phyloP scores from a whole-genome alignment of 257 asterid genomes.

The Paraleonurus japonicus region DNA sequence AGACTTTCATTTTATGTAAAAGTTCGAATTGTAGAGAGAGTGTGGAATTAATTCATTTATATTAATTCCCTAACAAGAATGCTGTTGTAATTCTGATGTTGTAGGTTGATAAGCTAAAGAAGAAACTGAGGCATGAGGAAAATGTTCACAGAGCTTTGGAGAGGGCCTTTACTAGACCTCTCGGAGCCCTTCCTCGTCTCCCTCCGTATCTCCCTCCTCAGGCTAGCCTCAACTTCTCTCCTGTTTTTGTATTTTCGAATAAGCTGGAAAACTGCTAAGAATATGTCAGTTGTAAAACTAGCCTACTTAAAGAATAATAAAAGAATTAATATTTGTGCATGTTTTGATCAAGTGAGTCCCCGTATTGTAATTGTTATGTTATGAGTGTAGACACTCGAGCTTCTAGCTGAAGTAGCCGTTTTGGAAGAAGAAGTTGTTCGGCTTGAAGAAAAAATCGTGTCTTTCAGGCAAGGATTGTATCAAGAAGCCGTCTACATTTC shows the following conservation, averaged over 20 bases:
- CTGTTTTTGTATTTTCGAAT: neutral
- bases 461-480: conserved; percentile 82
- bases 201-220: conserved; percentile 87
- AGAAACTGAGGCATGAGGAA: conserved; percentile 83
- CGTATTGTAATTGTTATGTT: conserved; percentile 23
- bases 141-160: conserved; percentile 92
- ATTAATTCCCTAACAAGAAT: too few relatives aligned
- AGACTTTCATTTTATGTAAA: too few relatives aligned
- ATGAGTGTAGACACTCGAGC: conserved; percentile 73
- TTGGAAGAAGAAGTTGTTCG: conserved; percentile 97
- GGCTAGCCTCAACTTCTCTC: conserved; percentile 43
- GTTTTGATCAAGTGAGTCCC: neutral
- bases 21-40: too few relatives aligned
- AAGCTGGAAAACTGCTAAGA: neutral
- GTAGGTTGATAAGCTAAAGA: conserved; percentile 89
- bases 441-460: conserved; percentile 83
- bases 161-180: conserved; percentile 88
- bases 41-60: too few relatives aligned
- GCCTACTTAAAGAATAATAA: neutral
- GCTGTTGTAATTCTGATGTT: neutral
- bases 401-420: conserved; percentile 95
- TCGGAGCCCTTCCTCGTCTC: conserved; percentile 92
- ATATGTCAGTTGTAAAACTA: neutral
- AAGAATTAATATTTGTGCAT: neutral
- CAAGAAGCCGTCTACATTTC: conserved; percentile 85